Base-by-base conservation (phyloP, 768 basidiomycete species). In the Podaxis carcinomalis region DNA sequence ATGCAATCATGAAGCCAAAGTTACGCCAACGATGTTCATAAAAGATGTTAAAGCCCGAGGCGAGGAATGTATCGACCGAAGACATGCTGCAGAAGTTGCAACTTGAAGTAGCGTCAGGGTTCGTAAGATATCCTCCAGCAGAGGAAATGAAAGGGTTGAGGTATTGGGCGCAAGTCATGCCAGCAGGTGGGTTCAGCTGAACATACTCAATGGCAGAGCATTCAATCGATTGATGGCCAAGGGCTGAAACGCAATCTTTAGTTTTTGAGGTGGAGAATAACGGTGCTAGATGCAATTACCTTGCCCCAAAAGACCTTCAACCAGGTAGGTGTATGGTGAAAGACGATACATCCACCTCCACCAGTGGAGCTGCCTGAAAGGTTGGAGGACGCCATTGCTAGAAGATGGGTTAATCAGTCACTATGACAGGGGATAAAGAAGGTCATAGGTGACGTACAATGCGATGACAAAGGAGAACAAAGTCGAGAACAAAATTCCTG, bases 301-400 rank as follows among this genome's bases (percentile, higher is more conserved):
- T 75, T 80, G 76, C 14, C 78, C 78, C 35, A 82, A 63, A 14
- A 83, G 68, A 28, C 78, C 84, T 54, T 81, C 81, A 36, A 83
- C 73, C 39, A 85, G 68, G 62, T 84, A 84, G 2, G 79, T 80
- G 65, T 75, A 80, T 0, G 82, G 82, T 3, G 82, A 82, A 13
- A 81, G 58, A 27, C 72, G 74, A 62, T 84, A 75, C 78, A 83
- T 80, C 52, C 70, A 71, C 46, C 52, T 64, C 88, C 88, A 90
- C 82, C 86, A 87, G 11, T 82, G 83, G 7, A 89, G 80, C n/a
- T 77, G 74, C 7, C 77, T 63, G 68, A 76, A 85, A 3, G 87
- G 88, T 64, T 89, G 88, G 10, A 90, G 67, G 42, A 89, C 84
- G 63, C 87, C 88, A 64, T 87, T 81, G 68, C 83, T 84, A 61